Base-by-base conservation (phyloP, 805 yeast genomes). In the Saccharomycopsis fodiens region DNA sequence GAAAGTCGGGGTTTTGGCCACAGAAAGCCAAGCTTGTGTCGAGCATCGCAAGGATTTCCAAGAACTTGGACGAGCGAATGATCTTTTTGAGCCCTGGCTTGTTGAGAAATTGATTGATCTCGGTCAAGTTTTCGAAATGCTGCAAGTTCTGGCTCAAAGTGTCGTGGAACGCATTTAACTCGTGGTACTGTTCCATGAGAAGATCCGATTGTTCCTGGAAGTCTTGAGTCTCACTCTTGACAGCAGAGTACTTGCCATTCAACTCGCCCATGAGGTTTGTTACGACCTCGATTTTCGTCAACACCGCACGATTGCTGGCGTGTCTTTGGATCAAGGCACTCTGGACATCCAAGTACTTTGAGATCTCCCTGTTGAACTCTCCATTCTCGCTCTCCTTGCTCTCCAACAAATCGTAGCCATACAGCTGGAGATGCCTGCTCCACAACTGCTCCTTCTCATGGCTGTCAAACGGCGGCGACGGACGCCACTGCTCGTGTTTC, bases 1-100 rank as follows among this genome's bases (percentile, higher is more conserved):
- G 79, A 56, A 83, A 82, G 47, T 79, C 79, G 4, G 68, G 61
- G 44, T 79, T 74, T 2, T 65, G 62, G 6, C 70, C 67, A 3
- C 80, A 69, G 58, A 85, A 89, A 2, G 57, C 63, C 32, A 89
- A 62, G 30, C 94, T 85, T 13, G 63, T 65, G 57, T 88, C 95
- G 41, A 91, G 65, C 43, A 76, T 76, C 1, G 42, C 48, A 43
- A 91, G 61, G 55, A 79, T 66, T 2, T 68, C 65, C 19, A 64
- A 64, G 63, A 85, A 85, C 8, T 74, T 69, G 5, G 48, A 42
- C 19, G 72, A 69, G 46, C 72, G 71, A 38, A 75, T 70, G 3
- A 88, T 88, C 30, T 82, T 70, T 39, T 69, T 72, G n/a, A 82
- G 74, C 1, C 85, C 86, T 2, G 85, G 79, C 21, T 78, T 73